Conservation (phyloP, 257 asterid species). For the Nicotiana obtusifolia region DNA sequence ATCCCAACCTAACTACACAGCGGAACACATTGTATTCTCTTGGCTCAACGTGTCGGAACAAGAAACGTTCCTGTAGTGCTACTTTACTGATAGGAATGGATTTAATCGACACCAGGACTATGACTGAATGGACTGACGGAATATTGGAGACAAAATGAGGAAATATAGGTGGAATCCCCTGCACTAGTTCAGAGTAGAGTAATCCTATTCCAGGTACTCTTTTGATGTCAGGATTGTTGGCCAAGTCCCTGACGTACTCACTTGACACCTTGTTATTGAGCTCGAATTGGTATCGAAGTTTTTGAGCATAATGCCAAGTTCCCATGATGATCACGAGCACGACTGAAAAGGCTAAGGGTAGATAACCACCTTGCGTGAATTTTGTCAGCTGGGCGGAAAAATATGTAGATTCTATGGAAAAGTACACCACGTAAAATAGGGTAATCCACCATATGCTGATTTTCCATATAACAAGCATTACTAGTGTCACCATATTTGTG, state of each 20-base stretch:
- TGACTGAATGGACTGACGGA: slow-evolving; percentile 50
- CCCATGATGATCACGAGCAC: slow-evolving; percentile 50
- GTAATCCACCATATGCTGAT: slow-evolving; percentile 45
- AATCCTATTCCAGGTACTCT: slow-evolving; percentile 61
- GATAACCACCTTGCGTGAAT: slow-evolving; percentile 64
- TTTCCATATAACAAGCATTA: slow-evolving; percentile 67
- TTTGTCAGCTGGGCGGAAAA: slow-evolving; percentile 51
- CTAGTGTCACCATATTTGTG: slow-evolving; percentile 40
- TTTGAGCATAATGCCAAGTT: slow-evolving; percentile 57
- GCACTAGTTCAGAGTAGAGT: slow-evolving; percentile 58
- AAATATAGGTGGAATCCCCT: slow-evolving; percentile 71
- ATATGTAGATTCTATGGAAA: slow-evolving; percentile 32
- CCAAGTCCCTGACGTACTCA: slow-evolving; percentile 32
- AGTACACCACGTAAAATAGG: slow-evolving; percentile 31
- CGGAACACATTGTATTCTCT: slow-evolving; percentile 39
- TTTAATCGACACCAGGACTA: slow-evolving; percentile 63
- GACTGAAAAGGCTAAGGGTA: slow-evolving; percentile 45
- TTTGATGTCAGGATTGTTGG: slow-evolving; percentile 20
- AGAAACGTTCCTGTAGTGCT: slow-evolving; percentile 42
- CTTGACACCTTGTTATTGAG: slow-evolving; percentile 53
- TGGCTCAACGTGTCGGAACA: slow-evolving; percentile 55
- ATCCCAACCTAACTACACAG: slow-evolving; percentile 64
- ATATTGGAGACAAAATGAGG: slow-evolving; percentile 52
- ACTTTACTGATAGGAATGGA: slow-evolving; percentile 63
- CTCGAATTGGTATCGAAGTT: slow-evolving; percentile 47